Base-by-base conservation (phyloP, 169 alveolate genomes). In the Perkinsus olseni region DNA sequence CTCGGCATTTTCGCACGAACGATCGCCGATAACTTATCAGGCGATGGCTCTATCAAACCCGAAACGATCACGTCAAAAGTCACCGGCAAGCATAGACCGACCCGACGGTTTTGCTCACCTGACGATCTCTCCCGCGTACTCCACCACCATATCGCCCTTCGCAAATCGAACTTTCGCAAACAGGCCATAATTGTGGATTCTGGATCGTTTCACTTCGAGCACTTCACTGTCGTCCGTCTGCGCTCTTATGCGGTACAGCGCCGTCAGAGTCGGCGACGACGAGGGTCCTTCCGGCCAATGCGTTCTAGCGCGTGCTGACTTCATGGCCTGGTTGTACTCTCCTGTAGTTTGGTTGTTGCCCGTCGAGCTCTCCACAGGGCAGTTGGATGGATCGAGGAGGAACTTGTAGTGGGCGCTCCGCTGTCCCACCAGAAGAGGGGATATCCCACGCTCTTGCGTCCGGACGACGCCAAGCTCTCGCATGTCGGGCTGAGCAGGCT, bases 101-200 rank as follows among this genome's bases (percentile, higher is more conserved):
- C 50, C 50, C 11, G 21, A 40, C 50, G n/a, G 62, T 45, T 62
- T 13, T 62, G 37, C 82, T 62, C 82, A 62, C 82, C 82, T 62
- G 82, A 62, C 82, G 34, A 62, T 62, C 17, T 62, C 95, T 51
- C 96, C 96, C 0, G 96, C 94, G 82, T 94, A 94, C 34, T 94
- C 96, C 92, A 94, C n/a, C 10, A 94, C 94, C 38, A 94, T 82
- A 34, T 94, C 96, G 40, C 96, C 96, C 92, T 94, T 94, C 39
- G 91, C 91, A 21, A 94, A 93, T 24, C 91, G 91, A 36, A 93
- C 95, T 24, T 34, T 94, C 0, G 96, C 96, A 51, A 94, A 94
- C 91, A 94, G 90, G n/a, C 96, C 96, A 37, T 93, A 94, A 38
- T 90, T 92, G 93, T 62, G 82, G 31, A 62, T 62, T 24, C 82